Conservation (phyloP, 306 rosid species). For the Astragalus glycyphyllos region DNA sequence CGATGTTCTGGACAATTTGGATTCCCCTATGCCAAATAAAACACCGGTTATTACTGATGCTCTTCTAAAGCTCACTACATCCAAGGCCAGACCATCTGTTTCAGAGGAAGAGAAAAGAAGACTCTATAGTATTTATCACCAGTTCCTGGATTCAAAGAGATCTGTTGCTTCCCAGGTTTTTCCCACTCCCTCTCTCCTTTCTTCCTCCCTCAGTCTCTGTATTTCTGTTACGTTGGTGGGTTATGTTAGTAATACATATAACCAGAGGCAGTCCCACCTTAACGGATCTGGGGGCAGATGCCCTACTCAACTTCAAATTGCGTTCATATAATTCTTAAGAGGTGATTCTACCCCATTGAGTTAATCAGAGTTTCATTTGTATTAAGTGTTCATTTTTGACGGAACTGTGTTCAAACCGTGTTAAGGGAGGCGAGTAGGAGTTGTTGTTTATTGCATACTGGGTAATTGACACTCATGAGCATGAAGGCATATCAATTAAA, state of each 20-base stretch:
- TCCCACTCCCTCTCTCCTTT: conserved; percentile 34
- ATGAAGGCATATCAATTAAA: background rate
- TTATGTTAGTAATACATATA: conserved; percentile 14
- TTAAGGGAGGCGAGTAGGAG: background rate
- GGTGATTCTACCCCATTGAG: conserved; percentile 21
- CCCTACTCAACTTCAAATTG: conserved; percentile 12
- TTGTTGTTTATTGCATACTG: conserved; percentile 1
- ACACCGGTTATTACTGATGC: conserved; percentile 73
- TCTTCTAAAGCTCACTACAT: conserved; percentile 69
- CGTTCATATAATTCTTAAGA: conserved; percentile 22
- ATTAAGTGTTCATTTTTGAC: conserved; percentile 19
- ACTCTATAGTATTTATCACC: conserved; percentile 71
- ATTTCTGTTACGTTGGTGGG: background rate
- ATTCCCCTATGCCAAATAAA: conserved; percentile 48
- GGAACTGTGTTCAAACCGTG: background rate
- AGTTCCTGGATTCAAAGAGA: conserved; percentile 83
- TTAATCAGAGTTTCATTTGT: conserved; percentile 16
- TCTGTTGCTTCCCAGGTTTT: conserved; percentile 83
- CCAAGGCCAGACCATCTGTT: conserved; percentile 81
- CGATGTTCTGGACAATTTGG: conserved; percentile 63
- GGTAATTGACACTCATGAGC: conserved; percentile 10
- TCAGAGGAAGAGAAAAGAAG: conserved; percentile 83
- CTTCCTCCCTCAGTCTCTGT: background rate
- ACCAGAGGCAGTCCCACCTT: background rate
- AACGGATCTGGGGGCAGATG: conserved; percentile 18